These are phyloP conservation scores for Fusarium sterilihyphosum DNA, from an alignment of 2,329 filamentous ascomycete genomes.

Conservation along the genomic window DNA sequence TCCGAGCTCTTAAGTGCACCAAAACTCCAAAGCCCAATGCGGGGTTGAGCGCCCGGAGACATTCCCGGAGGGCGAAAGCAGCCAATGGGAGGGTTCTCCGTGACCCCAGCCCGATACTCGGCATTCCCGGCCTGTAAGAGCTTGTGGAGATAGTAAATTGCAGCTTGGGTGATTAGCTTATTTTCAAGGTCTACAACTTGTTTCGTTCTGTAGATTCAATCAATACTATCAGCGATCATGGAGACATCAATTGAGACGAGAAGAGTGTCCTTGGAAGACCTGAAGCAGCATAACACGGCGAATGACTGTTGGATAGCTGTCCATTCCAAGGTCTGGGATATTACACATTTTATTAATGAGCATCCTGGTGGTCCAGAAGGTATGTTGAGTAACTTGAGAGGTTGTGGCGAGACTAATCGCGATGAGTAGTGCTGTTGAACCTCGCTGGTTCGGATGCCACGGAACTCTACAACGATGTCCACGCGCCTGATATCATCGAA, in stretches of 20 bases:
- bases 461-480: slow-evolving; percentile 60
- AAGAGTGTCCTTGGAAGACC: slow-evolving; percentile 44
- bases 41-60: background rate
- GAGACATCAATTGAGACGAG: slow-evolving; percentile 9
- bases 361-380: slow-evolving; percentile 52
- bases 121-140: background rate
- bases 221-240: slow-evolving; percentile 1
- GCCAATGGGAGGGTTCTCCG: slow-evolving; percentile 20
- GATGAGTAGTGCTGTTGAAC: slow-evolving; percentile 55
- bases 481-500: slow-evolving; percentile 55
- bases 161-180: slow-evolving; percentile 10
- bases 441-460: slow-evolving; percentile 65
- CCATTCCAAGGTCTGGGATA: slow-evolving; percentile 74
- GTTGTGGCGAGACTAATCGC: background rate
- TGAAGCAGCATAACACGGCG: slow-evolving; percentile 59
- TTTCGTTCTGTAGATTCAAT: background rate
- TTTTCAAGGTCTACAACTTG: background rate
- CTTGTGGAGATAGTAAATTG: background rate
- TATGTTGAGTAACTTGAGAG: background rate
- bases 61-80: background rate
- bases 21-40: background rate
- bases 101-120: background rate
- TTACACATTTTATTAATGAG: slow-evolving; percentile 68
- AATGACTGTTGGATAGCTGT: slow-evolving; percentile 74
- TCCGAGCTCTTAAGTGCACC: slow-evolving; percentile 9